Base-by-base conservation (phyloP, 495 filamentous ascomycete genomes). In the Arthonia radiata region DNA sequence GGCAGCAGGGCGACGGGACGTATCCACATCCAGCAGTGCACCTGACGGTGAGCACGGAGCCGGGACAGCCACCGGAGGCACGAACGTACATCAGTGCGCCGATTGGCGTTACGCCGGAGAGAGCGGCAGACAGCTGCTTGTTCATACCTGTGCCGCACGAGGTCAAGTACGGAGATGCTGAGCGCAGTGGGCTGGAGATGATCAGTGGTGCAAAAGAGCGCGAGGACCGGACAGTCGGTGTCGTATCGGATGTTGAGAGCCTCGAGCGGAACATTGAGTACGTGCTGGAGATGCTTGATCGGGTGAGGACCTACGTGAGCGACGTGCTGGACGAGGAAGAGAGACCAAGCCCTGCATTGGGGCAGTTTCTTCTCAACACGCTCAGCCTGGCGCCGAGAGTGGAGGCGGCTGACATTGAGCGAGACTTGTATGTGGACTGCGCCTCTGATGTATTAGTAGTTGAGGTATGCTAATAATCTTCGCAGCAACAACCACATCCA, bases 91-190 rank as follows among this genome's bases (percentile, higher is more conserved):
- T 97, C 45, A 80, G 71, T 25, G 75, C 81, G 25, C 78, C 86
- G 14, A 82, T 94, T 26, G 89, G 89, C 38, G 80, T 93, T 27
- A 92, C 80, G 37, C 64, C 79, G 26, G 86, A 97, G 53, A 68
- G 86, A 39, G 81, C 86, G 31, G 73, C 79, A 29, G 86, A 97
- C 53, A 80, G 71, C 41, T 90, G 82, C 44, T 65, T 90, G 17
- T 97, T 97, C 57, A 82, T 93, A 37, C 81, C 83, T 35, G 81
- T 97, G 1, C 82, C 86, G 5, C 70, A 91, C 50, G 74, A 93
- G 42, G 74, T 86, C 44, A 71, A 76, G 41, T 82, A 76, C 49
- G 77, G 71, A 32, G 80, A 92, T 36, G 69, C 81, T 23, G 83
- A 93, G 54, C 82, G 82, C 56, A 71, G 70, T 39, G 86, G 83